phyloP scores from a whole-genome alignment of 225 moss, liverwort and hornwort genomes.

The Straminergon stramineum region DNA sequence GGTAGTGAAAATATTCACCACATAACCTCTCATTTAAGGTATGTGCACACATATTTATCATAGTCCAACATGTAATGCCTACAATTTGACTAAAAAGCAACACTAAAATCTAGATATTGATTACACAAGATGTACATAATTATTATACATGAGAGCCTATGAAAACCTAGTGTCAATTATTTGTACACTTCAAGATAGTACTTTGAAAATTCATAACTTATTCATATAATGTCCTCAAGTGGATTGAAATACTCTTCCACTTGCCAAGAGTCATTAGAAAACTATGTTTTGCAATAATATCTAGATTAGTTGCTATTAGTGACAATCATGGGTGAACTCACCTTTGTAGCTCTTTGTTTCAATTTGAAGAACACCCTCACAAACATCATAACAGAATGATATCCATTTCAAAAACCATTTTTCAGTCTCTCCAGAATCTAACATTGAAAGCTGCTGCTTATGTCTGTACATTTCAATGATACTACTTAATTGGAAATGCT shows the following conservation, averaged over 20 bases:
- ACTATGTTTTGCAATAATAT: no score
- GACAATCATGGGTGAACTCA: not conserved
- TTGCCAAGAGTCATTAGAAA: not conserved
- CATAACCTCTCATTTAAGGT: not conserved
- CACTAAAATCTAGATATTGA: not conserved
- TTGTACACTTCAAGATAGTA: not conserved
- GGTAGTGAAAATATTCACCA: not conserved
- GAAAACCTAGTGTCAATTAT: not conserved
- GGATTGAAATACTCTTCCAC: not conserved
- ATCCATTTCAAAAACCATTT: not conserved
- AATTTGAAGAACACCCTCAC: not conserved
- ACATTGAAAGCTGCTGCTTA: not conserved
- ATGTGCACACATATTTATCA: not conserved
- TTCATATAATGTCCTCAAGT: not conserved
- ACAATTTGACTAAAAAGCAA: not conserved
- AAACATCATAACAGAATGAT: not conserved
- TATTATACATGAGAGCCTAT: no score
- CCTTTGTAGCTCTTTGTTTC: not conserved
- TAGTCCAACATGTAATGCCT: not conserved
- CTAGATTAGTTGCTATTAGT: no score
- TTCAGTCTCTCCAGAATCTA: not conserved
- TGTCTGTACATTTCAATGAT: not conserved
- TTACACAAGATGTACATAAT: no score
- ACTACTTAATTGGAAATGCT: not conserved
- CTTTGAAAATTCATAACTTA: not conserved